Evolutionary conservation across 208 protist genomes (phyloP), one percentile per base, ranked within the genome.

Genomic region (Plasmodiophora brassicae): DNA sequence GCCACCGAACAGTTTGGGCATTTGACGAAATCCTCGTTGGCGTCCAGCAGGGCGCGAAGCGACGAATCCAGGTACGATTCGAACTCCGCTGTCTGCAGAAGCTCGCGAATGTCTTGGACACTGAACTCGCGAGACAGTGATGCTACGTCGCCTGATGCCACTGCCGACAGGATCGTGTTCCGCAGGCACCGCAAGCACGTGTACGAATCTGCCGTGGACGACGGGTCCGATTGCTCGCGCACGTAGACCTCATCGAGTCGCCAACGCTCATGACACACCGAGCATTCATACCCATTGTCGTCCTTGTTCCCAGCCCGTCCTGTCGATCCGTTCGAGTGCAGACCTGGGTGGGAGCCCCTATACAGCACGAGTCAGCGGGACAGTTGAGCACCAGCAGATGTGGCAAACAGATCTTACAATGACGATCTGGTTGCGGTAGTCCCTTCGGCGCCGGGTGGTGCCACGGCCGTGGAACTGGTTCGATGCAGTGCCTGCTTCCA

Each of bases 51-150:
- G 32, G 32, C 65, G 32, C n/a, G 5, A 5, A 78, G 65, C 10
- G 32, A 44, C 32, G 65, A 78, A 32, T 78, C 65, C 5, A 78
- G 65, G 41, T 78, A 78, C 5, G n/a, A 78, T 32, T 78, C 65
- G n/a, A 78, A 78, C n/a, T 78, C 65, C 10, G 65, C 5, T 5
- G 65, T 38, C 20, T 78, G n/a, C 32, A 78, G 65, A 5, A 78
- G 65, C 20, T 78, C 65, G 10, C 65, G 65, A 78, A 78, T 32
- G 41, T 78, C 65, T 78, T 78, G 65, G n/a, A 78, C 65, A 32
- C 32, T 78, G 41, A 78, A 78, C n/a, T 78, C 65, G 5, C 32
- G 5, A 38, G 65, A 5, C 20, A 78, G n/a, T 32, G 65, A 78
- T 32, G 65, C 20, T 44, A 78, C 65, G 20, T 78, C 65, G 5